phyloP scores from a whole-genome alignment of 2,329 filamentous ascomycete genomes.

The Nothophaeocryptopus gaeumannii region DNA sequence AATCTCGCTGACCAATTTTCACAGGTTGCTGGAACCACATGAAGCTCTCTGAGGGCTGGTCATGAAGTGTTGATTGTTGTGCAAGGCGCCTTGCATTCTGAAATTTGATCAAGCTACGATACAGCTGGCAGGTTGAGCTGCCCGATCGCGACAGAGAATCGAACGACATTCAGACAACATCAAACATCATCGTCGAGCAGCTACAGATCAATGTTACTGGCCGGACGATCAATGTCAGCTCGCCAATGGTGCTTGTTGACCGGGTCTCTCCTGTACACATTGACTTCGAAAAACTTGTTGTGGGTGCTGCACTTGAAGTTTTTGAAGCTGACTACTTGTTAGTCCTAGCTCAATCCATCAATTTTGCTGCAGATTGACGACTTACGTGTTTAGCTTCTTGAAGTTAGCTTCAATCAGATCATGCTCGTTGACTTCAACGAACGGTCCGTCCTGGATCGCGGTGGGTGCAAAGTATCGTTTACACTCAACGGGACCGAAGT shows the following conservation, averaged over 20 bases:
- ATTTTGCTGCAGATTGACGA: not conserved
- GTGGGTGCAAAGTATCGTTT: slow-evolving; percentile 2
- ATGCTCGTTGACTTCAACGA: not conserved
- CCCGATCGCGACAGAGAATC: no score
- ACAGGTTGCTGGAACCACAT: slow-evolving; percentile 16
- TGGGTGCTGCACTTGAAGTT: slow-evolving; percentile 2
- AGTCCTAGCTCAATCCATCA: not conserved
- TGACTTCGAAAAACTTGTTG: slow-evolving; percentile 9
- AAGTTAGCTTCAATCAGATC: not conserved
- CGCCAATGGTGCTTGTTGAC: slow-evolving; percentile 9
- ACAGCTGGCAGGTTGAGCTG: no score
- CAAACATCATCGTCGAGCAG: not conserved
- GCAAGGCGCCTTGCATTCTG: no score
- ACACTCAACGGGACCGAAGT: not conserved
- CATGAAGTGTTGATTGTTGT: no score
- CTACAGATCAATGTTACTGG: not conserved
- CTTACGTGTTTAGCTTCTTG: slow-evolving; percentile 2
- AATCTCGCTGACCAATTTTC: no score
- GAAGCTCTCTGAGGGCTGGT: slow-evolving; percentile 10
- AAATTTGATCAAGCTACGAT: no score
- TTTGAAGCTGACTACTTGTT: slow-evolving; percentile 1
- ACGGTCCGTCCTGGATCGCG: not conserved
- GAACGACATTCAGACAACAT: no score
- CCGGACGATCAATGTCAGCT: slow-evolving; percentile 1
- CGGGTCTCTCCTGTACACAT: slow-evolving; percentile 5